These are phyloP conservation scores for Dothideomycetes sp. DNA, from an alignment of 2,329 filamentous ascomycete species.

Conservation along the genomic window DNA sequence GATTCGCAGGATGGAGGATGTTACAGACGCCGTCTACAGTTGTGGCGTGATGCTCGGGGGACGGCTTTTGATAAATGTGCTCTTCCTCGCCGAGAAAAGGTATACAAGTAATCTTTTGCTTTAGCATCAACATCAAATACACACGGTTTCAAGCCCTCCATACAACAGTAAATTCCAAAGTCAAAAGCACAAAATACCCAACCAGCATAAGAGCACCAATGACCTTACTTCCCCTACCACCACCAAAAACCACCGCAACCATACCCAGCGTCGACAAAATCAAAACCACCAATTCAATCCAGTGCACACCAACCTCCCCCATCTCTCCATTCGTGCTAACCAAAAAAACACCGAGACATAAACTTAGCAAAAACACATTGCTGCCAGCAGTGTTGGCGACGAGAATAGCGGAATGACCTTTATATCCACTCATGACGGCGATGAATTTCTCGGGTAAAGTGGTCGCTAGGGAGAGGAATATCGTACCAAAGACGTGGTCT, in stretches of 20 bases:
- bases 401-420: conserved; percentile 41
- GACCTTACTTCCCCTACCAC: background rate
- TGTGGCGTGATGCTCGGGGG: no score
- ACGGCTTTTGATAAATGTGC: no score
- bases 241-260: background rate
- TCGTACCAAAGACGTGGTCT: conserved; percentile 39
- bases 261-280: background rate
- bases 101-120: no score
- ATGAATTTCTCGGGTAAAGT: conserved; percentile 47
- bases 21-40: no score
- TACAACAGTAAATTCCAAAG: no score
- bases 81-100: no score
- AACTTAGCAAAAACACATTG: conserved; percentile 46
- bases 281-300: background rate
- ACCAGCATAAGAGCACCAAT: background rate
- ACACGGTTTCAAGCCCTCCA: no score
- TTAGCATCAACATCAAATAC: no score
- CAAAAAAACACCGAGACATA: conserved; percentile 38
- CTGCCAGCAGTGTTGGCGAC: conserved; percentile 46
- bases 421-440: conserved; percentile 39
- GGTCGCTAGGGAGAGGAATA: conserved; percentile 43
- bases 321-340: conserved; percentile 11
- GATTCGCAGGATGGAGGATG: no score
- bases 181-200: background rate
- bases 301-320: background rate